phyloP scores from a whole-genome alignment of 1,284 basidiomycete genomes.

The Apiotrichum mycotoxinovorans region DNA sequence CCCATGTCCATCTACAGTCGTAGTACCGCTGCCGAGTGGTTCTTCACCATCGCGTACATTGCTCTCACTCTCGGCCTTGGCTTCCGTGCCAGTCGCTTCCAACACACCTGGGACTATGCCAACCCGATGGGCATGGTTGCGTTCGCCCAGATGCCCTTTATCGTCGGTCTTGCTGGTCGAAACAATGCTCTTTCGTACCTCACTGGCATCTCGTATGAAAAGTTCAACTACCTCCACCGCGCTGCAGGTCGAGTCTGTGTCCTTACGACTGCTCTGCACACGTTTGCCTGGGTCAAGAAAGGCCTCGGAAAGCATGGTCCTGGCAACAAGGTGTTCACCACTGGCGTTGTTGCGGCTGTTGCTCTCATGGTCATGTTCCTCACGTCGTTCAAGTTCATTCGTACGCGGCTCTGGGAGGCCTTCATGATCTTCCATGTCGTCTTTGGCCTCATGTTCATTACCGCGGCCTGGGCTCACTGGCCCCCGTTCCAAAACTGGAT shows the following conservation, averaged over 20 bases:
- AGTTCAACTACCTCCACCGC: conserved; percentile 49
- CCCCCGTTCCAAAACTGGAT: not conserved
- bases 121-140: not conserved
- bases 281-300: conserved; percentile 18
- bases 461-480: not conserved
- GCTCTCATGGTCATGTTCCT: conserved; percentile 4
- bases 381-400: conserved; percentile 1
- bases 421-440: conserved; percentile 8
- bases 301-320: conserved; percentile 3
- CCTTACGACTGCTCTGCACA: conserved; percentile 34
- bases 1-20: conserved; percentile 2
- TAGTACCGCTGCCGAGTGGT: not conserved
- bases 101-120: conserved; percentile 4
- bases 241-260: conserved; percentile 32
- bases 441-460: conserved; percentile 1
- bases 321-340: not conserved
- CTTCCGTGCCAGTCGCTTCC: not conserved
- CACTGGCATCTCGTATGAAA: conserved; percentile 63
- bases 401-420: conserved; percentile 1
- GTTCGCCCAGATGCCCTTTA: conserved; percentile 56
- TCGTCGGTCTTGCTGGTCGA: conserved; percentile 61
- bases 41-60: conserved; percentile 4
- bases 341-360: not conserved
- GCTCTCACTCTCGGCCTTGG: conserved; percentile 5
- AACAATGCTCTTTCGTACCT: conserved; percentile 63